Percentiles rank a stretch among this genome's conserved stretches.
These are phyloP conservation scores for Starmerella potacharoeniae DNA, from an alignment of 805 yeast genomes.

Conservation along the genomic window DNA sequence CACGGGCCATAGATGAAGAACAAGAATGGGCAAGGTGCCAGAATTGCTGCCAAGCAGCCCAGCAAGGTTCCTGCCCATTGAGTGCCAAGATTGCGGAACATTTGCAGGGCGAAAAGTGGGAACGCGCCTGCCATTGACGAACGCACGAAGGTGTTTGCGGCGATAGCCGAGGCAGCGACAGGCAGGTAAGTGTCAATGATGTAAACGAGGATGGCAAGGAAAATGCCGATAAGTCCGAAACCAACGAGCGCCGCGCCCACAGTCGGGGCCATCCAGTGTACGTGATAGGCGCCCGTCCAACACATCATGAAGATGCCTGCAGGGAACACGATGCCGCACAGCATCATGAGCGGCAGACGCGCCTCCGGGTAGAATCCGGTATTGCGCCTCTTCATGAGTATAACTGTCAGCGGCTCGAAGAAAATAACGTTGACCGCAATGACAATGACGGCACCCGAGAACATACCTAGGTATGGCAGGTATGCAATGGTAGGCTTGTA, in stretches of 20 bases:
- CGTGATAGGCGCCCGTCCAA: slow-evolving; percentile 71
- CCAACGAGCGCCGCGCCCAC: slow-evolving; percentile 45
- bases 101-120: slow-evolving; percentile 46
- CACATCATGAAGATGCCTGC: slow-evolving; percentile 75
- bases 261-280: slow-evolving; percentile 57
- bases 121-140: slow-evolving; percentile 50
- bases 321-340: slow-evolving; percentile 61
- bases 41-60: slow-evolving; percentile 38
- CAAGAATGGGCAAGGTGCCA: slow-evolving; percentile 47
- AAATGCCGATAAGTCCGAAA: slow-evolving; percentile 43
- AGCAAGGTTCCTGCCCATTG: slow-evolving; percentile 46
- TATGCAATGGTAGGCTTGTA: slow-evolving; percentile 52
- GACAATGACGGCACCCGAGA: slow-evolving; percentile 47
- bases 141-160: slow-evolving; percentile 51
- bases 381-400: slow-evolving; percentile 39
- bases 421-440: slow-evolving; percentile 46
- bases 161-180: slow-evolving; percentile 53
- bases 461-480: slow-evolving; percentile 69
- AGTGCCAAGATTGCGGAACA: slow-evolving; percentile 41
- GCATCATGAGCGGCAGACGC: slow-evolving; percentile 64
- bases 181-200: slow-evolving; percentile 48
- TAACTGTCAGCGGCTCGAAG: slow-evolving; percentile 43
- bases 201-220: slow-evolving; percentile 50
- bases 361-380: slow-evolving; percentile 66
- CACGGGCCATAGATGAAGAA: slow-evolving; percentile 40